Evolutionary conservation across 192 early-diverging fungal genomes (phyloP), one percentile per base, ranked within the genome.

Genomic region (Chytriomyces confervae): DNA sequence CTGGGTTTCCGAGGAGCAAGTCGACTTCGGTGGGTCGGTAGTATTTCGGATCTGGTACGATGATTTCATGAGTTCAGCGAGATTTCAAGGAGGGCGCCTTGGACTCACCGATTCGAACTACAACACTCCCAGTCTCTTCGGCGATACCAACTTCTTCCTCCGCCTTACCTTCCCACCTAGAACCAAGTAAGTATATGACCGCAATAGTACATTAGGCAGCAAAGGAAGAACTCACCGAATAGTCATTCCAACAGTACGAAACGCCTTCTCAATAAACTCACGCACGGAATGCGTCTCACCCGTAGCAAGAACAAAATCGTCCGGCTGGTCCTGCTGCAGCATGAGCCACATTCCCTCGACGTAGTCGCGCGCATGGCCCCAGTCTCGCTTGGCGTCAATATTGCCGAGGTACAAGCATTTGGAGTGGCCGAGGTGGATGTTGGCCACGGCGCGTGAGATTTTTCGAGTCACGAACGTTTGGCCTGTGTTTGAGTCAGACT

Each of bases 11-110:
- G 65, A 93, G 79, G 57, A 94, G 82, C 6, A 93, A 72, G 66
- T 94, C 92, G 36, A 94, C 92, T 82, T 94, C 92, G 29, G 92
- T 89, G 49, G 92, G 92, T 72, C 92, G 91, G 87, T 91, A 94
- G 82, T 94, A 94, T 66, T 88, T 86, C n/a, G 88, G 85, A 74
- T 94, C 91, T 61, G 90, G 85, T 36, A 89, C 85, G 23, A 88
- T 72, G 90, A 85, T 47, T 92, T 72, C 18, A 13, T 72, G 64
- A 36, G 11, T 2, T 36, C 36, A 57, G 13, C 3, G 13, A 57
- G 20, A 57, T n/a, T 20, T 13, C 53, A n/a, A 5, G 2, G 79
- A 81, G 20, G 87, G 88, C 27, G 72, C 83, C 9, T 85, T 77
- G 72, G 89, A 89, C 61, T 87, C 84, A 72, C 91, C 91, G 36